These are phyloP conservation scores for Ambrosia trifida DNA, from an alignment of 129 eudicot species.

Conservation along the genomic window DNA sequence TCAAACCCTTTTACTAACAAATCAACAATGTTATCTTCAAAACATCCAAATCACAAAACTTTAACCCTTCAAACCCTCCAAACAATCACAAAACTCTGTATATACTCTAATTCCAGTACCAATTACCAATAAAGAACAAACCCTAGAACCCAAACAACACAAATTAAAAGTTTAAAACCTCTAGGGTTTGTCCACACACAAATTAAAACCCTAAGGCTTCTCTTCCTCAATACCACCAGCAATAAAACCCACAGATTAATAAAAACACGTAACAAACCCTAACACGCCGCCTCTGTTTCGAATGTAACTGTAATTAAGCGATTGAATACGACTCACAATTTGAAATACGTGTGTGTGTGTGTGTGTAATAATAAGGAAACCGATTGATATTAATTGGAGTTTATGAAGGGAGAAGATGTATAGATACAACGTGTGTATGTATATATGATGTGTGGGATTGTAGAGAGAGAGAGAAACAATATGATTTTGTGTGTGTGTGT, in stretches of 20 bases:
- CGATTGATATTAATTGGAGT: slow-evolving; percentile 26
- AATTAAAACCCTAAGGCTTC: no score
- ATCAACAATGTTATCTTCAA: background rate
- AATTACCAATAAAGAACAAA: slow-evolving; percentile 37
- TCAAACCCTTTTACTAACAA: background rate
- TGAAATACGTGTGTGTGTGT: slow-evolving; percentile 3
- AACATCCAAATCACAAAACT: no score
- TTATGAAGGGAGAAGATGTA: slow-evolving; percentile 1
- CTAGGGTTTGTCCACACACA: slow-evolving; percentile 28
- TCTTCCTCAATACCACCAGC: slow-evolving; percentile 8
- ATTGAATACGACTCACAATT: slow-evolving; percentile 19
- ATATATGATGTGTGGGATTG: slow-evolving; percentile 25
- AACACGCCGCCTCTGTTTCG: slow-evolving; percentile 36
- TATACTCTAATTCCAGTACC: slow-evolving; percentile 18
- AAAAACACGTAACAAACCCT: slow-evolving; percentile 36
- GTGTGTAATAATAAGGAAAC: slow-evolving; percentile 12
- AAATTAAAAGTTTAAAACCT: slow-evolving; percentile 7
- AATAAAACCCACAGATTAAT: slow-evolving; percentile 23
- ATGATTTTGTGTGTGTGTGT: slow-evolving; percentile 32
- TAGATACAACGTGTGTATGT: slow-evolving; percentile 30
- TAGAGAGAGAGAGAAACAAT: slow-evolving; percentile 29
- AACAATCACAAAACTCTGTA: slow-evolving; percentile 25
- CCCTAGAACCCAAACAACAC: slow-evolving; percentile 46
- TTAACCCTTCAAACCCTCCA: slow-evolving; percentile 18
- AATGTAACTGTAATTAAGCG: slow-evolving; percentile 17